phyloP scores from a whole-genome alignment of 441 rosid genomes.

The Adansonia rubrostipa region DNA sequence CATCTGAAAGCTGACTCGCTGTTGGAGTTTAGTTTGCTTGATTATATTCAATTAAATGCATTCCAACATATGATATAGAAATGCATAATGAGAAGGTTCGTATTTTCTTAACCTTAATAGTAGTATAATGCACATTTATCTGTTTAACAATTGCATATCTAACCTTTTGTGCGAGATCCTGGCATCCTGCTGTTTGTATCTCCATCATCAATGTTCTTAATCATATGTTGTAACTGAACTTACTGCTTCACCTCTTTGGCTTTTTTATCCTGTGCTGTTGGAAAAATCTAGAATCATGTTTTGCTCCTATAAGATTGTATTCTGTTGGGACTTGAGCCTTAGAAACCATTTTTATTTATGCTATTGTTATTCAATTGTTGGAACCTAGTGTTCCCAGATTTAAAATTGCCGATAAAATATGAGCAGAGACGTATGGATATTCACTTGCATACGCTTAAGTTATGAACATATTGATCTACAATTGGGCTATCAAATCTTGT shows the following conservation, averaged over 20 bases:
- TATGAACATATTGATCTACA: background rate
- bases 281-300: conserved; percentile 1
- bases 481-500: background rate
- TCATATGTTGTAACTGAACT: background rate
- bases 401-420: background rate
- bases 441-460: background rate
- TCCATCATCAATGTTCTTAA: background rate
- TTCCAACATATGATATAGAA: background rate
- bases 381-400: too few species aligned
- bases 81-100: background rate
- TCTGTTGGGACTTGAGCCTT: background rate
- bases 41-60: background rate
- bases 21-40: conserved; percentile 18
- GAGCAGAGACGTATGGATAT: background rate
- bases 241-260: conserved; percentile 7
- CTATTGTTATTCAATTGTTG: too few species aligned
- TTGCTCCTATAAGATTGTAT: background rate
- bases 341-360: too few species aligned
- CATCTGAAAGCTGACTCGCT: background rate
- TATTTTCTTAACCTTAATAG: background rate
- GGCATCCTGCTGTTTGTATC: background rate
- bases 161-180: conserved; percentile 20
- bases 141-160: conserved; percentile 14
- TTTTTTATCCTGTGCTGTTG: conserved; percentile 1
- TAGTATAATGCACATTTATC: background rate